phyloP scores from a whole-genome alignment of 2,329 filamentous ascomycete genomes.

The Aspergillus neoniger region DNA sequence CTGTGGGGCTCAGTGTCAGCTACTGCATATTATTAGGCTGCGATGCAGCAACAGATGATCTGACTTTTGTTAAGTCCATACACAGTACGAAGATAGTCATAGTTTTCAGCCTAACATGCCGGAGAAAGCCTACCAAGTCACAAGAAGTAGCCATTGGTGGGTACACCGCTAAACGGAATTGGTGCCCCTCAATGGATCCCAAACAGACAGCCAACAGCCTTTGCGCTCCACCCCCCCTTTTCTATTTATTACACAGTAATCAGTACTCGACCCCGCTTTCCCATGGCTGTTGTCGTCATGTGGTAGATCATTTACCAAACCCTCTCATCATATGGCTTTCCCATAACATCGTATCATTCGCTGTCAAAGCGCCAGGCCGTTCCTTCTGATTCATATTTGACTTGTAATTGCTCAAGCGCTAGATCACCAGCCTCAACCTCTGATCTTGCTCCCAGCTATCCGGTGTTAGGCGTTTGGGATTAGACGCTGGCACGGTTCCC shows the following conservation, averaged over 20 bases:
- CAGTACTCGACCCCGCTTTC: constrained; percentile 13
- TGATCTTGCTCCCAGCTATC: background rate
- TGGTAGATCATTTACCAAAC: constrained; percentile 15
- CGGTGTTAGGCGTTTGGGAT: constrained; percentile 11
- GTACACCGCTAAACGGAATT: constrained; percentile 2
- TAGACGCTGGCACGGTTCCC: background rate
- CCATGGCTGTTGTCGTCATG: constrained; percentile 24
- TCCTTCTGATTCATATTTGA: constrained; percentile 2
- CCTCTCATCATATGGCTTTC: constrained; percentile 11
- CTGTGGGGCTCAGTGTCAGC: constrained; percentile 5
- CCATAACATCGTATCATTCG: background rate
- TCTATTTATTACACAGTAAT: constrained; percentile 13
- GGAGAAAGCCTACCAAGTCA: constrained; percentile 9
- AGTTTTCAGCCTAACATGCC: constrained; percentile 18
- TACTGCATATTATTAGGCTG: constrained; percentile 8
- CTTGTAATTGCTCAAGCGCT: background rate
- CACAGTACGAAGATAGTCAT: background rate
- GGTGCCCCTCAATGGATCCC: constrained; percentile 13
- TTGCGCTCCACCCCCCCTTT: constrained; percentile 5
- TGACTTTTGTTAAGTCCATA: constrained; percentile 4
- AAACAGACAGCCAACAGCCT: constrained; percentile 7
- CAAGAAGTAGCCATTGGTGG: constrained; percentile 18
- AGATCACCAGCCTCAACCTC: constrained; percentile 12
- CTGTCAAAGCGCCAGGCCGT: constrained; percentile 3
- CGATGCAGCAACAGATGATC: constrained; percentile 7